Percentiles rank a stretch among this genome's conserved stretches.
phyloP scores from a whole-genome alignment of 1,284 basidiomycete species.

The Acaromyces ingoldii region DNA sequence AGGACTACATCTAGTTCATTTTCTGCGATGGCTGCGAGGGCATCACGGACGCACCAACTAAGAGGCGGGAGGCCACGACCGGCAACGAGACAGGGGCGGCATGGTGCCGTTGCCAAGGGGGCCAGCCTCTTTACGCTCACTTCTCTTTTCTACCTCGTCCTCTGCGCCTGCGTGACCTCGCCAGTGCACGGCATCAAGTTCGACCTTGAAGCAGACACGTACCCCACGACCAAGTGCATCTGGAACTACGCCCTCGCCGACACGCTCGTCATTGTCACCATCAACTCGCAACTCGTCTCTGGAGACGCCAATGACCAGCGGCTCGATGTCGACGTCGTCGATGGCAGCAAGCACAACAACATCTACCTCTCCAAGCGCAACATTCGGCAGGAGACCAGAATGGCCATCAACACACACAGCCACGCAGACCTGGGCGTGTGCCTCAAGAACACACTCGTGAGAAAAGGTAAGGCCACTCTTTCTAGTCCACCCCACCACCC shows the following conservation, averaged over 20 bases:
- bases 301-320: conserved; percentile 25
- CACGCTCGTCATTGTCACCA: conserved; percentile 67
- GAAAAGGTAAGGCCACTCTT: too few species aligned
- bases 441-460: conserved; percentile 68
- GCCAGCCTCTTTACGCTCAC: neutral
- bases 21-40: too few species aligned
- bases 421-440: conserved; percentile 94
- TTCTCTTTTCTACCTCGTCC: conserved; percentile 7
- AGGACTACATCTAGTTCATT: too few species aligned
- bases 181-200: conserved; percentile 41
- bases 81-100: too few species aligned
- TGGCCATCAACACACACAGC: conserved; percentile 88
- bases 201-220: conserved; percentile 26
- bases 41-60: too few species aligned
- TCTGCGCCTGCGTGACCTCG: too few species aligned
- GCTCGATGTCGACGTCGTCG: conserved; percentile 87
- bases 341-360: conserved; percentile 79
- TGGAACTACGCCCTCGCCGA: conserved; percentile 51
- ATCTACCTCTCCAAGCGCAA: conserved; percentile 84
- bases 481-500: too few species aligned
- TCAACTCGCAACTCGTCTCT: conserved; percentile 66
- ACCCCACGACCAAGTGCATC: conserved; percentile 40
- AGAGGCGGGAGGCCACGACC: too few species aligned
- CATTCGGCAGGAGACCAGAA: conserved; percentile 81
- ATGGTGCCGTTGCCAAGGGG: neutral